Base-by-base conservation (phyloP, 2,329 filamentous ascomycete genomes). In the Penicillium glabrum region DNA sequence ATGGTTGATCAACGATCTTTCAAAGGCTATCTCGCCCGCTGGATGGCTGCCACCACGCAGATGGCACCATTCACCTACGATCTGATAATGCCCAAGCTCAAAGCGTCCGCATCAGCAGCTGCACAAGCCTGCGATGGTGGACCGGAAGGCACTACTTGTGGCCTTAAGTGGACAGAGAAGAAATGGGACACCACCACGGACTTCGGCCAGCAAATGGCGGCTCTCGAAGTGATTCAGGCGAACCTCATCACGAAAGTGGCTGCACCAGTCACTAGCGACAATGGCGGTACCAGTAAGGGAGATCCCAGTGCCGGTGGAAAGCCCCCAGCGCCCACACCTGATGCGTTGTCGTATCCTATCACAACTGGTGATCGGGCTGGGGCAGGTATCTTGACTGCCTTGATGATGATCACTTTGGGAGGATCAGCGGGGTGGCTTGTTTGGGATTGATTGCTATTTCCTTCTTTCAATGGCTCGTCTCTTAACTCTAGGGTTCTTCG, bases 1-100 rank as follows among this genome's bases (percentile, higher is more conserved):
- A 83, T 87, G 70, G 77, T 81, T n/a, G 86, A 89, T 60, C 84
- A 87, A 70, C 81, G 79, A 46, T 82, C 82, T 1, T 89, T 89
- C 79, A 89, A 89, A 72, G 85, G 84, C 11, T 88, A 86, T 66
- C 77, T 88, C 6, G 75, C 82, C 0, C 82, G 86, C 39, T 89
- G 84, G 80, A 78, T 80, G 74, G 84, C 82, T 14, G 77, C 80
- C 3, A 79, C 83, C 5, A 80, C 79, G 0, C 82, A 86, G 62
- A 75, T 86, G 56, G 85, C 83, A 0, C 85, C 85, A 0, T 86
- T 80, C 63, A 83, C 82, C 3, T 72, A 75, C 58, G 71, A 80
- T 35, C 66, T 69, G 9, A 76, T 88, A 53, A 77, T 82, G 66
- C 78, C 82, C 0, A 77, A 79, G n/a, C 72, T 89, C 3, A 73